These are phyloP conservation scores for Suillus paluster DNA, from an alignment of 768 basidiomycete genomes.

Conservation along the genomic window DNA sequence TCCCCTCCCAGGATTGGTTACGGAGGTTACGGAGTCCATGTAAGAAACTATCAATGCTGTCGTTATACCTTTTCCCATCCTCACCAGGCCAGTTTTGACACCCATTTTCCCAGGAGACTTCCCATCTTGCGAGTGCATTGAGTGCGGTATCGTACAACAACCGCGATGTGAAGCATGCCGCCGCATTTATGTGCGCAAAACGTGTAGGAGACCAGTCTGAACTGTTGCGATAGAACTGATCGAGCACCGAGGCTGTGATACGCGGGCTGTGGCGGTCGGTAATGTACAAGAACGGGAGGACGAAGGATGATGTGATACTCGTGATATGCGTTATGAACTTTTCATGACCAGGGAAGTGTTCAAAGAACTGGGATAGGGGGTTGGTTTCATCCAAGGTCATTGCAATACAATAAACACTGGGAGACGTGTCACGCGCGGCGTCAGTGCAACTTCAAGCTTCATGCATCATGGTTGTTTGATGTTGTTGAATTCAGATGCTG, in stretches of 20 bases:
- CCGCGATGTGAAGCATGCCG: conserved; percentile 63
- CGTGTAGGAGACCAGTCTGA: conserved; percentile 32
- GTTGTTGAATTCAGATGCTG: conserved; percentile 19
- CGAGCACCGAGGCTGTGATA: conserved; percentile 49
- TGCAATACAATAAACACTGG: background rate
- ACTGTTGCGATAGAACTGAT: conserved; percentile 37
- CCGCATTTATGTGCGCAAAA: conserved; percentile 55
- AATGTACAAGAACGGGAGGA: conserved; percentile 72
- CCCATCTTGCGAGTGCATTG: conserved; percentile 62
- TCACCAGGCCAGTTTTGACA: conserved; percentile 59
- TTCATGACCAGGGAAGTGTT: conserved; percentile 28
- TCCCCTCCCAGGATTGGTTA: conserved; percentile 21
- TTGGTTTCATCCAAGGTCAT: conserved; percentile 24
- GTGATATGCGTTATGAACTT: conserved; percentile 29
- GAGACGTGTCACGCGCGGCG: background rate
- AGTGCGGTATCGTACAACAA: conserved; percentile 70
- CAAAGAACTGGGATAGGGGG: conserved; percentile 7
- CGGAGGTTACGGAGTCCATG: conserved; percentile 57
- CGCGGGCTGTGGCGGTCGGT: conserved; percentile 58
- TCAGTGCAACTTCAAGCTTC: background rate
- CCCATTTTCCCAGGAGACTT: conserved; percentile 61
- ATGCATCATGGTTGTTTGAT: conserved; percentile 20
- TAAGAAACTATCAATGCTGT: conserved; percentile 70
- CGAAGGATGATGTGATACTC: conserved; percentile 37
- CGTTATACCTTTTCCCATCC: conserved; percentile 56